These are phyloP conservation scores for Xylariomycetidae sp. DNA, from an alignment of 2,329 filamentous ascomycete genomes.

Conservation along the genomic window DNA sequence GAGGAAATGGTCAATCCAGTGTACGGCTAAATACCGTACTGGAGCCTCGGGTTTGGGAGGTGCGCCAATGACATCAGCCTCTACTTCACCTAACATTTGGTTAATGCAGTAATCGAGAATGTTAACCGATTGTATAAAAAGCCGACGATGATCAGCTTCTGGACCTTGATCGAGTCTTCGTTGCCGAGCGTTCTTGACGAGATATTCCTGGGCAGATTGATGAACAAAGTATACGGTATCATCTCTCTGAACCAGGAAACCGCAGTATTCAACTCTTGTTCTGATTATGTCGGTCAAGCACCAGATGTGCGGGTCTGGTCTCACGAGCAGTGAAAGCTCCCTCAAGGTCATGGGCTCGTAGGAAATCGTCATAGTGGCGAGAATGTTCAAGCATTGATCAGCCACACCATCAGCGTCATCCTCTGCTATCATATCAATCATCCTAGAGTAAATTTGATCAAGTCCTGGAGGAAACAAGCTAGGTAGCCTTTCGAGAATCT, in stretches of 20 bases:
- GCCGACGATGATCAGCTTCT: no score
- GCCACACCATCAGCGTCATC: conserved; percentile 22
- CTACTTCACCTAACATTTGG: no score
- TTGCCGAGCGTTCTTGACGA: conserved; percentile 22
- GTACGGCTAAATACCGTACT: no score
- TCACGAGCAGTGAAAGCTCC: conserved; percentile 26
- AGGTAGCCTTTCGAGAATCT: conserved; percentile 4
- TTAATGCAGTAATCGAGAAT: no score
- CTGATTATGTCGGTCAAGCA: conserved; percentile 7
- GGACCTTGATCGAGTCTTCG: no score
- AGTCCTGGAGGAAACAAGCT: conserved; percentile 31
- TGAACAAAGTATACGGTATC: conserved; percentile 32
- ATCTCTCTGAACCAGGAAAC: conserved; percentile 32
- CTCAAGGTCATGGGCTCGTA: conserved; percentile 32
- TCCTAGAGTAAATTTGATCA: conserved; percentile 31
- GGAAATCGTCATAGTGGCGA: conserved; percentile 24
- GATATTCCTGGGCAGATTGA: conserved; percentile 39
- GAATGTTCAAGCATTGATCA: conserved; percentile 27
- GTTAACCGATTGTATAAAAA: no score
- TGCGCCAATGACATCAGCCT: no score
- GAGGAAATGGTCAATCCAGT: no score
- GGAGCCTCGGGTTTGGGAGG: no score
- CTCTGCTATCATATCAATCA: conserved; percentile 31
- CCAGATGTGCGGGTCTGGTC: not conserved
- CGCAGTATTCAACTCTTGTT: conserved; percentile 29